Base-by-base conservation (phyloP, 2,329 filamentous ascomycete species). In the Fusarium redolens region DNA sequence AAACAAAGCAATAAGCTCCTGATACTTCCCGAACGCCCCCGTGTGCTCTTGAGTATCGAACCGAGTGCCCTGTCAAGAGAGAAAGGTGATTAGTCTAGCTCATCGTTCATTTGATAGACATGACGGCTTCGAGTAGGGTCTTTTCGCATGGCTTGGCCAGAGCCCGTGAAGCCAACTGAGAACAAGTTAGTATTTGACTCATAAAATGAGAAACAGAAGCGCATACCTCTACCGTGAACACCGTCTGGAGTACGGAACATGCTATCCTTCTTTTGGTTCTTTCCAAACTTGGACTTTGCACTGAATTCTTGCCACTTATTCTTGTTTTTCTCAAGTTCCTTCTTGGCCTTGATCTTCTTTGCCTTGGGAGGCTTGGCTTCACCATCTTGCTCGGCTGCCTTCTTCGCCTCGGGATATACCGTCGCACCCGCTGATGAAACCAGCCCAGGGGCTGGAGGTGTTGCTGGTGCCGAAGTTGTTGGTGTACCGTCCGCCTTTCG, bases 181-280 rank as follows among this genome's bases (percentile, higher is more conserved):
- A 25, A 20, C 9, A n/a, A 18, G 68, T 80, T 64, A 80, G 79
- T 61, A 48, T 38, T 31, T 47, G 7, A 12, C 48, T 45, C 12
- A 11, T 28, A 12, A 13, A 17, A 15, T 31, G 3, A 18, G 14
- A 7, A 13, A 15, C 8, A 4, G 20, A 25, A 13, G 20, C 25
- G 22, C 88, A 75, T 85, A 97, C 95, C 95, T 92, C 95, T 90
- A 65, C 93, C 95, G 78, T 94, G 90, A 30, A 96, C 89, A 69
- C 94, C 92, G 37, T 97, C 95, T 1, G 95, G 94, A 5, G 95
- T 98, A 51, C 95, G 91, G 81, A 98, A 98, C 95, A 98, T 98
- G 86, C 94, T 97, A 54, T 97, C 94, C 84, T 97, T 97, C 85
- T 96, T 96, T 45, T 84, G 83, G 8, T 84, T 74, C 81, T 92